Evolutionary conservation across 805 yeast genomes (phyloP).

Genomic region (Myxozyma nipponensis): DNA sequence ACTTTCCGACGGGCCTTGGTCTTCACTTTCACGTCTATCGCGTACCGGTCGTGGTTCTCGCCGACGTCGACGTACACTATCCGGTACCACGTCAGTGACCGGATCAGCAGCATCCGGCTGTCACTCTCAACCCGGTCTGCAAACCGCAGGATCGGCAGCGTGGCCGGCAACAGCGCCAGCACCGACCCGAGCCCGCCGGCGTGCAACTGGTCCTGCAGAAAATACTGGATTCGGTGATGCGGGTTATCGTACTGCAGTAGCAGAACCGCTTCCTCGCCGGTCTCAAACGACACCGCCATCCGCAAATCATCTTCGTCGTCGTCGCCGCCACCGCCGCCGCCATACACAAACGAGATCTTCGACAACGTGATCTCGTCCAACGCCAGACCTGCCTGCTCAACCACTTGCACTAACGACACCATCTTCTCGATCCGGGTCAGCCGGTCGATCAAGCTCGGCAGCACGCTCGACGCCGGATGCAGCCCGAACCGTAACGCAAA

Average conservation of each 20-base stretch:
- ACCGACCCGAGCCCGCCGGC: slow-evolving; percentile 32
- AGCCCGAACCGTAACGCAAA: slow-evolving; percentile 16
- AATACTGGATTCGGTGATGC: slow-evolving; percentile 31
- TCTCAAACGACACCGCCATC: slow-evolving; percentile 15
- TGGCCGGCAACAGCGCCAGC: slow-evolving; percentile 31
- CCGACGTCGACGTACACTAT: slow-evolving; percentile 7
- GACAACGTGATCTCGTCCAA: slow-evolving; percentile 34
- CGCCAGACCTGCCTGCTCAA: slow-evolving; percentile 32
- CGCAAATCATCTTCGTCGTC: slow-evolving; percentile 27
- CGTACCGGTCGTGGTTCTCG: too few relatives aligned
- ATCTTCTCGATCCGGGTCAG: slow-evolving; percentile 34
- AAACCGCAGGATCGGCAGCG: slow-evolving; percentile 32
- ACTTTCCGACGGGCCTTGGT: slow-evolving; percentile 8
- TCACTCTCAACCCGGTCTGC: slow-evolving; percentile 21
- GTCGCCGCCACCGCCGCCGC: too few relatives aligned
- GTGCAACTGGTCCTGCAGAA: slow-evolving; percentile 32
- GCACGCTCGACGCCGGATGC: slow-evolving; percentile 26
- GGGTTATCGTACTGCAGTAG: slow-evolving; percentile 30
- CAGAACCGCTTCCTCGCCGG: slow-evolving; percentile 18
- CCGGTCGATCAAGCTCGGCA: slow-evolving; percentile 30
- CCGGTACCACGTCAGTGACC: slow-evolving; percentile 22
- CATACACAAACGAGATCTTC: slow-evolving; percentile 33
- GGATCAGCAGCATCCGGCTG: slow-evolving; percentile 19
- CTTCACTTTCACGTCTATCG: slow-evolving; percentile 15
- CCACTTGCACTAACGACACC: slow-evolving; percentile 33